phyloP scores from a whole-genome alignment of 176 grass and related monocot genomes.

The Lolium multiflorum region DNA sequence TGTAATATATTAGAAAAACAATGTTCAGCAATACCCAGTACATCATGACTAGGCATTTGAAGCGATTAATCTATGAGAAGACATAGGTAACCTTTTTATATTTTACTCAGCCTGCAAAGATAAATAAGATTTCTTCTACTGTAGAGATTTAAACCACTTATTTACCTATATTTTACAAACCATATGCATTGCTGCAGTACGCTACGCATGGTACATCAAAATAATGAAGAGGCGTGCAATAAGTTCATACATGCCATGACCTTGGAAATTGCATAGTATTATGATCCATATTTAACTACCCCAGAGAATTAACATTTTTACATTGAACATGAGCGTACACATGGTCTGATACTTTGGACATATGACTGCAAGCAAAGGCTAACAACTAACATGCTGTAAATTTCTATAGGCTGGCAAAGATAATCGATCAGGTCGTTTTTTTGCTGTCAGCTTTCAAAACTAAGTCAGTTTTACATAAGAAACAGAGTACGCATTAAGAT shows the following conservation, averaged over 20 bases:
- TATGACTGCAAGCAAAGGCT: neutral
- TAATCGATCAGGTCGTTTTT: neutral
- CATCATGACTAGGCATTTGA: neutral
- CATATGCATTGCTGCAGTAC: neutral
- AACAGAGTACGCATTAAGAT: neutral
- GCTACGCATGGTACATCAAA: neutral
- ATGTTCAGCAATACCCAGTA: neutral
- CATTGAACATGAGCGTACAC: neutral
- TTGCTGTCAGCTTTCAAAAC: neutral
- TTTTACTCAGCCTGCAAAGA: neutral
- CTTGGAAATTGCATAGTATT: neutral
- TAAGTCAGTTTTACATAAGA: neutral
- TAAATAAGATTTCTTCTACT: constrained; percentile 5
- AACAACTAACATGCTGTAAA: neutral
- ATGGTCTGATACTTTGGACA: neutral
- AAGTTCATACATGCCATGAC: neutral
- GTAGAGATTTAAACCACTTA: neutral
- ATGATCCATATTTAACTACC: neutral
- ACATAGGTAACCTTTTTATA: neutral
- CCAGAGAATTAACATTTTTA: constrained; percentile 12
- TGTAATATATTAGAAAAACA: constrained; percentile 45
- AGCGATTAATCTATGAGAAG: constrained; percentile 3
- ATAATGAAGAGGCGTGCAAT: neutral
- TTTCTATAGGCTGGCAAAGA: neutral
- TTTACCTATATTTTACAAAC: neutral